Evolutionary conservation across 1,139 yeast genomes (phyloP), one percentile per base, ranked within the genome.

Genomic region (Hansenula sp.): DNA sequence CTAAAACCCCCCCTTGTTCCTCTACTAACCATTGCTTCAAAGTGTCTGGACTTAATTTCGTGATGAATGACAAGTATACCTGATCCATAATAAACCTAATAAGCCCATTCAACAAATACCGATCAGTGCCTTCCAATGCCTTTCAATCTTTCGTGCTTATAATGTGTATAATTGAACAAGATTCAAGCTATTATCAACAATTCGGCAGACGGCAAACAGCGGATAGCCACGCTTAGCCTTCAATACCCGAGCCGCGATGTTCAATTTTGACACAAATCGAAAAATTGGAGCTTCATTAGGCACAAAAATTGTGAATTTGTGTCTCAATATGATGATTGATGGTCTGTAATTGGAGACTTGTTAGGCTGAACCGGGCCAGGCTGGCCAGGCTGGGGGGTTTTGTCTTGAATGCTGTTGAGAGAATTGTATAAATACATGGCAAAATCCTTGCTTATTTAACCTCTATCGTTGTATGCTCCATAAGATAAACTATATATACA

Each of bases 1-100:
- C 33, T 0, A 44, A 41, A 12, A 51, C 32, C 28, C 17, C 38
- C 5, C 24, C 9, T 5, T 10, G 21, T 11, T 33, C 38, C 3
- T 25, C 11, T 6, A 34, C 4, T 8, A 53, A 24, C 57, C 57
- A 53, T 8, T 45, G 38, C 25, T 30, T 40, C 19, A 52, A 39
- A 5, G 29, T 32, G 11, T 34, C 33, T 2, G 40, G 37, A 2
- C 15, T 18, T 11, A 41, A 11, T 25, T 27, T 27, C 13, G 12
- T 32, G 16, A 41, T 41, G 11, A 19, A 18, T 13, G 33, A 16
- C 9, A 34, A 19, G 29, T 37, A 37, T 4, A 37, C 4, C 4
- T 37, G 40, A 10, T 37, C 34, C 18, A 37, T 37, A 5, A 6
- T 13, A 21, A 13, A 27, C 28, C 10, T 33, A 19, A 18, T 19